Base-by-base conservation (phyloP, 2,329 filamentous ascomycete species). In the Neonectria hederae region DNA sequence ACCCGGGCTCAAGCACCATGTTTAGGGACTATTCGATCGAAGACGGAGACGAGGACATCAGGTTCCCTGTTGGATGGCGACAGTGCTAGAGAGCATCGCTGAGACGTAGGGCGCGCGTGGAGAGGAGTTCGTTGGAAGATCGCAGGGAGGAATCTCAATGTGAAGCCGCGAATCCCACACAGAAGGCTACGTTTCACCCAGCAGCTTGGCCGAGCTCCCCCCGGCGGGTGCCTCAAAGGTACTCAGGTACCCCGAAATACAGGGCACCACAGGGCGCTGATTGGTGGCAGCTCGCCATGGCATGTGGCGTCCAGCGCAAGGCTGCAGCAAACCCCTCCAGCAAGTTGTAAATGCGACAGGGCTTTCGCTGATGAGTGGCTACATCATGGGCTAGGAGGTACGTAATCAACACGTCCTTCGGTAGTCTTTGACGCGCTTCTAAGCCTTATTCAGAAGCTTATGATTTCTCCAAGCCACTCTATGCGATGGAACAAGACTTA, bases 1-100 rank as follows among this genome's bases (percentile, higher is more conserved):
- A 79, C 69, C 81, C 83, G 62, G 84, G 83, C 78, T 92, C 89
- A 82, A 89, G 87, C 76, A 87, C 84, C 90, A 92, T 92, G 72
- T 68, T 81, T 75, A 70, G 70, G 68, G 70, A 67, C 58, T 68
- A 57, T 65, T 65, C 62, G 55, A 64, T 68, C 56, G 59, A 65
- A 54, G 51, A 48, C 24, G 59, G 54, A 49, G 32, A 54, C 48
- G 68, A 65, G 65, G 63, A 69, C 74, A 76, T 75, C 45, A 49
- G 54, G 63, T 54, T 69, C 59, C 54, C 66, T 66, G 38, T 22
- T 54, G 51, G 46, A 49, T 46, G 61, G 57, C 63, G 54, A 57
- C 40, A 59, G 58, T 57, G 48, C 54, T 63, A 65, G 61, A 58
- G 61, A 46, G 64, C 65, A 69, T 74, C 59, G 60, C 68, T 67